Conservation (phyloP, 2,329 filamentous ascomycete genomes). For the Fusarium sp. region DNA sequence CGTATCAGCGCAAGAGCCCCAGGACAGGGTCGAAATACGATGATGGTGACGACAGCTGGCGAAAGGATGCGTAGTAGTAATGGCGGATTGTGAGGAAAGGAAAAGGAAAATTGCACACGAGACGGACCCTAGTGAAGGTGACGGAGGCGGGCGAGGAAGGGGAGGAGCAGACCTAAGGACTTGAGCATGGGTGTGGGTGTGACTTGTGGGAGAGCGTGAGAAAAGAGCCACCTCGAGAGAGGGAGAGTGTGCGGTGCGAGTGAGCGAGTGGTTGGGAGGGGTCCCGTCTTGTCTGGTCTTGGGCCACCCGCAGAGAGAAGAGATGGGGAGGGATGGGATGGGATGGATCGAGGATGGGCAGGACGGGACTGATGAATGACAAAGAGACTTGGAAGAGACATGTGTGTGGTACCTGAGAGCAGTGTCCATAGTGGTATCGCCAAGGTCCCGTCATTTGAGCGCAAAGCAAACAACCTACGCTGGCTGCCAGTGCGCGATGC, state of each 20-base stretch:
- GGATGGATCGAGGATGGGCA: conserved; percentile 2
- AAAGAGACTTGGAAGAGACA: conserved; percentile 20
- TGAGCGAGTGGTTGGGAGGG: conserved; percentile 8
- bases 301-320: not conserved
- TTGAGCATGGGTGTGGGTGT: conserved; percentile 8
- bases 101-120: conserved; percentile 34
- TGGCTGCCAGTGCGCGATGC: conserved; percentile 17
- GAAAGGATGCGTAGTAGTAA: conserved; percentile 10
- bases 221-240: not conserved
- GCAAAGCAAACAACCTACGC: conserved; percentile 12
- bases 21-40: conserved; percentile 4
- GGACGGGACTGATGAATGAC: conserved; percentile 5
- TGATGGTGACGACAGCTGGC: not conserved
- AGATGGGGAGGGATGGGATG: conserved; percentile 7
- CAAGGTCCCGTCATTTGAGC: conserved; percentile 15
- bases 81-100: conserved; percentile 3
- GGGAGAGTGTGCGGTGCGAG: not conserved
- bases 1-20: conserved; percentile 38
- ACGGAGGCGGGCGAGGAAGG: conserved; percentile 14
- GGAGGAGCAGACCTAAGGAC: conserved; percentile 8
- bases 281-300: not conserved
- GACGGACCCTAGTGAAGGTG: conserved; percentile 26
- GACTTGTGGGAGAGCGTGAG: conserved; percentile 8
- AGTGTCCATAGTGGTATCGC: conserved; percentile 5
- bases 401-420: conserved; percentile 15